Evolutionary conservation across 2,329 filamentous ascomycete species (phyloP), one percentile per base, ranked within the genome.

Genomic region (Fusarium pseudograminearum): DNA sequence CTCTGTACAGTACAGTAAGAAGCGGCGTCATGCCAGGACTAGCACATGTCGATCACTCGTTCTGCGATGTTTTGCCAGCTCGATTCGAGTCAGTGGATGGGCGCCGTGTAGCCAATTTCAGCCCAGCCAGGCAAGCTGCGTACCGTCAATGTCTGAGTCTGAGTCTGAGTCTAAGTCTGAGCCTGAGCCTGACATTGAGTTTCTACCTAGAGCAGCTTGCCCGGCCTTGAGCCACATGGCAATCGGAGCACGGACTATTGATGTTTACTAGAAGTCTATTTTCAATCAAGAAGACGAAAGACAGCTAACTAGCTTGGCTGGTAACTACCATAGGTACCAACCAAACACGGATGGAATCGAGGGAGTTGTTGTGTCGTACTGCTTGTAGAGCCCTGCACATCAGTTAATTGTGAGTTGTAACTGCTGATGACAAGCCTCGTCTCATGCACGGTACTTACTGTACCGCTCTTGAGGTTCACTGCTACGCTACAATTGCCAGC

Each of bases 1-100:
- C 33, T 36, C 16, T 28, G 33, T 20, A 28, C 36, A 22, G 8
- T 20, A 38, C 48, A 30, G 8, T 20, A 44, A 33, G 42, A 57
- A 55, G 28, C 26, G 41, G 38, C 20, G 40, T 22, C 33, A n/a
- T 44, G 22, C 47, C 30, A 36, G 44, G 60, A 38, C 18, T 38
- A 30, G n/a, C 26, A 46, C 52, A 59, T 65, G 54, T 40, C 61
- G 46, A 65, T 65, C 61, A 53, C 40, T 48, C 26, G 41, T 22
- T 38, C 28, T 26, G 14, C 26, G 41, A 41, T 36, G 47, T 44
- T 59, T 65, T 40, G 33, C 38, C 40, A 47, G 22, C 36, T 40
- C 11, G 36, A 24, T 42, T 50, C 38, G 46, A 59, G 57, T 62
- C 33, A 62, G 54, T 50, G n/a, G n/a, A 34, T 24, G 24, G n/a